A percentile compares a stretch with the other conserved stretches of the same genome.
These are phyloP conservation scores for Malus fusca DNA, from an alignment of 306 rosid genomes.

Conservation along the genomic window DNA sequence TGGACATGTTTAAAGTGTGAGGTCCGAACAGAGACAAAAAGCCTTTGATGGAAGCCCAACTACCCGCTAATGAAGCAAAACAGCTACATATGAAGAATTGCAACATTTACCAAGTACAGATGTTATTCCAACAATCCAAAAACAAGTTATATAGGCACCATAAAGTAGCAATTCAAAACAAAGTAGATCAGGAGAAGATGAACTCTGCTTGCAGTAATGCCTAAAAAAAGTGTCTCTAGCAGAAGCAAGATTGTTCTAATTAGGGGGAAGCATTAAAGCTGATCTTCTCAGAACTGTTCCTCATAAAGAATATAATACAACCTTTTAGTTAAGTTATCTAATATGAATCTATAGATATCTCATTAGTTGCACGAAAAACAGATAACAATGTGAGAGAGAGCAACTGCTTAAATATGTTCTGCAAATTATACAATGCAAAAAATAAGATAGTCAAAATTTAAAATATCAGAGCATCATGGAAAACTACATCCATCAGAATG, in stretches of 20 bases:
- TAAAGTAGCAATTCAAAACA: background rate
- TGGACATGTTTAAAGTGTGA: background rate
- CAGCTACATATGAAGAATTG: background rate
- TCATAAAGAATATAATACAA: background rate
- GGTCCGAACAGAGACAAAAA: background rate
- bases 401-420: conserved; percentile 8
- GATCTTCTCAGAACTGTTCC: background rate
- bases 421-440: conserved; percentile 12
- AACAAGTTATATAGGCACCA: background rate
- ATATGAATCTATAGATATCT: background rate
- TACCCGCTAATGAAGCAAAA: background rate
- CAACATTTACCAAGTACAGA: background rate
- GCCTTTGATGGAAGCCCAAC: background rate
- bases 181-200: background rate
- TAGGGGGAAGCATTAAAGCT: background rate
- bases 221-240: background rate
- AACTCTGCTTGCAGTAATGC: background rate
- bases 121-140: background rate
- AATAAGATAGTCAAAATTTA: conserved; percentile 22
- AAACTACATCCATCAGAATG: conserved; percentile 37
- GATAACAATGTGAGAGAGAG: background rate
- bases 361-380: background rate
- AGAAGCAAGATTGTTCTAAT: background rate
- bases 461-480: conserved; percentile 20
- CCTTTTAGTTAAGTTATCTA: background rate